Base-by-base conservation (phyloP, 768 basidiomycete genomes). In the Naganishia vaughanmartiniae region DNA sequence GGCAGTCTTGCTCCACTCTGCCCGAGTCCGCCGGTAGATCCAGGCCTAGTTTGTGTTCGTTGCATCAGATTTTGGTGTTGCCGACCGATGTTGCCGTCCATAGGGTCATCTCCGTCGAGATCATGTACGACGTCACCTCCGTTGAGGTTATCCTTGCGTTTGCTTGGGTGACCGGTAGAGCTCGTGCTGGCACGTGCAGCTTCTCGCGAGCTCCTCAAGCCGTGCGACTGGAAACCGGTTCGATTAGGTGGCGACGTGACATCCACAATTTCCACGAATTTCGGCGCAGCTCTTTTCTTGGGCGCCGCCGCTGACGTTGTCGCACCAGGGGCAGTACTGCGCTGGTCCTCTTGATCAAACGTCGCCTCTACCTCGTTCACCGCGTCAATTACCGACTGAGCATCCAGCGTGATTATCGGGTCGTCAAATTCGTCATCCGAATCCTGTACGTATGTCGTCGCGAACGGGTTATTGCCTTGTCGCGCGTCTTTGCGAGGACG, bases 341-440 rank as follows among this genome's bases (percentile, higher is more conserved):
- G 39, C 33, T 63, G 46, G 42, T 63, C 24, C 19, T 30, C n/a
- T 28, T 63, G 60, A 30, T 21, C 6, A 30, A 42, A 42, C n/a
- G 60, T 42, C 39, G 46, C 42, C 39, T 63, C 60, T 11, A 63
- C 60, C 10, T 26, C 60, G 21, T 45, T 34, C 31, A 26, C 60
- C 15, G 60, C 60, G 2, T 63, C 39, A 42, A 63, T 63, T 26
- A 63, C 24, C 39, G 17, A 34, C 26, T 46, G 60, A 42, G 17
- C 21, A 63, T 63, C 60, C 60, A 63, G 42, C 15, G 60, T 19
- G n/a, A 42, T n/a, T 36, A 24, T 12, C 11, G 39, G 60, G n/a
- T 63, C 42, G 14, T 63, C 42, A 63, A 63, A 63, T 39, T 63
- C 60, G 39, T 63, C 60, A 30, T 63, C 60, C 1, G 30, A 24